Percentiles rank a stretch among this genome's conserved stretches.
phyloP scores from a whole-genome alignment of 2,329 filamentous ascomycete genomes.

The Ophiostoma sp. region DNA sequence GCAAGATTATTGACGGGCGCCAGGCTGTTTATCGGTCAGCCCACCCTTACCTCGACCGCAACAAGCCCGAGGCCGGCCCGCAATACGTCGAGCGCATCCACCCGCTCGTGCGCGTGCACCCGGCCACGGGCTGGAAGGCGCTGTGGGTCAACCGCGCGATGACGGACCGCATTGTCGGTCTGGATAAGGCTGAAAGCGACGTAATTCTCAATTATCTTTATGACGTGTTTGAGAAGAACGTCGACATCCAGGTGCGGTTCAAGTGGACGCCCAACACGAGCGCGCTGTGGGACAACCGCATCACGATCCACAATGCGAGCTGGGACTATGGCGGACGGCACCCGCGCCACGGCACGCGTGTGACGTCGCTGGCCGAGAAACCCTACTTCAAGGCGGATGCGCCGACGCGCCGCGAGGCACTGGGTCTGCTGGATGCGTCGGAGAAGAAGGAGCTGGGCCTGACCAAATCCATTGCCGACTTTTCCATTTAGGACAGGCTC shows the following conservation, averaged over 20 bases:
- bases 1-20: constrained; percentile 67
- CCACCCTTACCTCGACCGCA: constrained; percentile 66
- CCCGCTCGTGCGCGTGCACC: constrained; percentile 69
- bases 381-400: constrained; percentile 66
- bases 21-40: constrained; percentile 65
- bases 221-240: constrained; percentile 67
- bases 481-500: constrained; percentile 16
- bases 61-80: constrained; percentile 60
- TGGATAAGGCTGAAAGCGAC: constrained; percentile 70
- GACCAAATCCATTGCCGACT: constrained; percentile 26
- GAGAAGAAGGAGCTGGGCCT: constrained; percentile 41
- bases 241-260: constrained; percentile 72
- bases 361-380: constrained; percentile 70
- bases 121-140: constrained; percentile 70
- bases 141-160: constrained; percentile 71
- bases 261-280: constrained; percentile 67
- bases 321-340: constrained; percentile 71
- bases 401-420: constrained; percentile 64
- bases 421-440: constrained; percentile 61
- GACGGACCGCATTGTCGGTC: constrained; percentile 66
- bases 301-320: constrained; percentile 72
- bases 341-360: constrained; percentile 69
- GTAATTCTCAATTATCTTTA: constrained; percentile 66
- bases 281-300: constrained; percentile 71
- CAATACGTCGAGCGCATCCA: constrained; percentile 67